Conservation (phyloP, 768 basidiomycete species). For the Leccinum barrowsii region DNA sequence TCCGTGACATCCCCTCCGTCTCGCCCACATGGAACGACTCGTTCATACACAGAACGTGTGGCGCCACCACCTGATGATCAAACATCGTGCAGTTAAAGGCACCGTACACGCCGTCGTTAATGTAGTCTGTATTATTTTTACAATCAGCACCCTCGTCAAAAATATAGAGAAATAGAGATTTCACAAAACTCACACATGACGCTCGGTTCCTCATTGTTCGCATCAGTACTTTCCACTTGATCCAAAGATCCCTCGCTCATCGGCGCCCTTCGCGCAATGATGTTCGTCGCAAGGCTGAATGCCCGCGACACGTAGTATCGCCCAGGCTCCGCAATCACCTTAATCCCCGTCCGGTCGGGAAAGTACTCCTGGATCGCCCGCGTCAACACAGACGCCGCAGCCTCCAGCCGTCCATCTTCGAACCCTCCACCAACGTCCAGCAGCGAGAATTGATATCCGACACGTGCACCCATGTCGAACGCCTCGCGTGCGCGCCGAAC, state of each 20-base stretch:
- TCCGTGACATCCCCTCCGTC: constrained; percentile 41
- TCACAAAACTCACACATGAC: constrained; percentile 82
- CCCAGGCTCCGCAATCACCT: constrained; percentile 94
- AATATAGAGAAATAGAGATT: constrained; percentile 12
- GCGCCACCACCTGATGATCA: constrained; percentile 92
- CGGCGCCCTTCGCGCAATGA: constrained; percentile 83
- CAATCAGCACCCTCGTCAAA: constrained; percentile 2
- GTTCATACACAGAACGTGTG: constrained; percentile 70
- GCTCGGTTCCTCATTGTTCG: constrained; percentile 39
- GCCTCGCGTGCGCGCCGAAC: constrained; percentile 75
- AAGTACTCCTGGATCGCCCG: constrained; percentile 76
- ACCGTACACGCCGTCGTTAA: constrained; percentile 99
- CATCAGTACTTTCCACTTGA: constrained; percentile 11
- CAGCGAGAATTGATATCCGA: constrained; percentile 77
- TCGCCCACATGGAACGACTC: constrained; percentile 49
- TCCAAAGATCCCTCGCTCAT: constrained; percentile 34
- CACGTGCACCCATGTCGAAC: constrained; percentile 82
- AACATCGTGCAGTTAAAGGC: constrained; percentile 97
- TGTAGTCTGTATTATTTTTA: constrained; percentile 67
- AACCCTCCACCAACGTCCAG: constrained; percentile 98
- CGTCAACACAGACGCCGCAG: constrained; percentile 67
- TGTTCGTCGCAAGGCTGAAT: constrained; percentile 87
- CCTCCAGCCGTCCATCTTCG: constrained; percentile 82
- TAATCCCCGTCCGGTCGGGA: constrained; percentile 62
- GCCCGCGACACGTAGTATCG: constrained; percentile 90